These are phyloP conservation scores for Physcomitrium patens DNA, from an alignment of 225 moss, liverwort and hornwort genomes.

Conservation along the genomic window DNA sequence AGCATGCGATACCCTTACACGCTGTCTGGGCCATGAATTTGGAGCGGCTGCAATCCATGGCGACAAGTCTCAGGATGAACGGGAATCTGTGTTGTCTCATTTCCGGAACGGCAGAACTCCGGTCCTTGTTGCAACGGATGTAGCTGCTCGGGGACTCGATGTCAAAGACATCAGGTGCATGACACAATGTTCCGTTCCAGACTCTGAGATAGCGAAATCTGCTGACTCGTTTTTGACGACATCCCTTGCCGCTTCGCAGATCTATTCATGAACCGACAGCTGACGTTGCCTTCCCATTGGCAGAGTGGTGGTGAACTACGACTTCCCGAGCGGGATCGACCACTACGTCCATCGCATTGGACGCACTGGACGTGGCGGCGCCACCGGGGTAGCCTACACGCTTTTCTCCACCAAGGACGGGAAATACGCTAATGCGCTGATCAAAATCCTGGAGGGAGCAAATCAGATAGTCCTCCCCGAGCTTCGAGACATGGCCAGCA, in stretches of 20 bases:
- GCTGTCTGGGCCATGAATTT: conserved; percentile 60
- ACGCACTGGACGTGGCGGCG: conserved; percentile 65
- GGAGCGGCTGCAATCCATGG: conserved; percentile 73
- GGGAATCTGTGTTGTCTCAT: conserved; percentile 63
- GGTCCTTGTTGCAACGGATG: conserved; percentile 64
- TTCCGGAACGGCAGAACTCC: conserved; percentile 61
- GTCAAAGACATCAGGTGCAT: conserved; percentile 60
- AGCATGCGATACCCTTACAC: conserved; percentile 68
- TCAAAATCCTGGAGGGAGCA: conserved; percentile 68
- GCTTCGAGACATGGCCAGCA: conserved; percentile 58
- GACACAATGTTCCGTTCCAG: too few species aligned
- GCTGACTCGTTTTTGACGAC: too few species aligned
- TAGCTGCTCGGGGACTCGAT: conserved; percentile 68
- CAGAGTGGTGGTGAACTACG: conserved; percentile 74
- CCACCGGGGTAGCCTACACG: conserved; percentile 58
- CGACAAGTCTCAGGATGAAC: conserved; percentile 67
- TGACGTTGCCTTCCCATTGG: neutral
- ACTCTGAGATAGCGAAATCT: too few species aligned
- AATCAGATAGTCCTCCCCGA: conserved; percentile 65
- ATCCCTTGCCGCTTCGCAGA: neutral
- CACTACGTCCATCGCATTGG: conserved; percentile 72
- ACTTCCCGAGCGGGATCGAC: conserved; percentile 69
- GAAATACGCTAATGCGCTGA: conserved; percentile 64
- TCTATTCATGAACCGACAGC: neutral
- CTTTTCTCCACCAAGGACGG: conserved; percentile 72